Evolutionary conservation across 768 basidiomycete species (phyloP), one percentile per base, ranked within the genome.

Genomic region (Neoboletus magnificus): DNA sequence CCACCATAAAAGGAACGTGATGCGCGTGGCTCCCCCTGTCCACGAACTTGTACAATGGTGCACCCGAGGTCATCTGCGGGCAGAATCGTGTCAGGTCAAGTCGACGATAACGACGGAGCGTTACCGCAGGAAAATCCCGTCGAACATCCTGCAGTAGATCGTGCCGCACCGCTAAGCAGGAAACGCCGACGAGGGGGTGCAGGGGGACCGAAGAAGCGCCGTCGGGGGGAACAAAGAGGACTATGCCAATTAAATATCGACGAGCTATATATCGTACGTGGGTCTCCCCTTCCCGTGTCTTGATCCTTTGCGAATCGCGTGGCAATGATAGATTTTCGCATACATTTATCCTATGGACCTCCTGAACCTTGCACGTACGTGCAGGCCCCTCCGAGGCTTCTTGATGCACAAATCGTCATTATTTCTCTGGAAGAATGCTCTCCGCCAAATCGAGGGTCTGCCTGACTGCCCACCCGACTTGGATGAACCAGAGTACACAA

Each of bases 401-500:
- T 70, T 81, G 16, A 72, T 76, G 66, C 56, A 43, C 36, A 61
- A 43, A 57, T 40, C 73, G 62, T 54, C 71, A 60, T 49, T 50
- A 61, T 55, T 68, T 56, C 47, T 71, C 59, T 58, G 71, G 71
- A 62, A 48, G 47, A 50, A 39, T 20, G 48, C 57, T 45, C 71
- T 78, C 29, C 58, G 57, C 16, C 72, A 68, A 48, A 65, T 77
- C 11, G 62, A 65, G 36, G 74, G 70, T 15, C 66, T 80, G 15
- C 81, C 81, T 4, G 52, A 65, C 16, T 77, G 77, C 55, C 81
- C 80, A 0, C 40, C 58, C 11, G 80, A 81, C 59, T 60, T 82
- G 57, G 67, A 60, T 25, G 81, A 82, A 69, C 63, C 73, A 0
- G 71, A 76, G 59, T 82, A 76, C 53, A 74, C 75, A 35, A 75